A percentile compares a stretch with the other conserved stretches of the same genome.
phyloP scores from a whole-genome alignment of 441 rosid species.

The Geranium incanum region DNA sequence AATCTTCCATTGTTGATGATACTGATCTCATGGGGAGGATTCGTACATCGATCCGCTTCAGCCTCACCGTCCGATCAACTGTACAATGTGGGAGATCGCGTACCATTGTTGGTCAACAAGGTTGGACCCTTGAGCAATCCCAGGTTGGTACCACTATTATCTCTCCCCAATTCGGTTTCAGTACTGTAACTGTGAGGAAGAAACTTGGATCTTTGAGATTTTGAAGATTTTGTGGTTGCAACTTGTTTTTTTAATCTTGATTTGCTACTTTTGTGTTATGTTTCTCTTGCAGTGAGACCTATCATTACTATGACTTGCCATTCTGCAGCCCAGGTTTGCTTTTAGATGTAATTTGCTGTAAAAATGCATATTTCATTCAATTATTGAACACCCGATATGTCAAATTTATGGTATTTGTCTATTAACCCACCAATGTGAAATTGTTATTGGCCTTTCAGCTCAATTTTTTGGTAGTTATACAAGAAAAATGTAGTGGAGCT shows the following conservation, averaged over 20 bases:
- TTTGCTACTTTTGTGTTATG: neutral
- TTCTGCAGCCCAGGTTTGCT: slow-evolving; percentile 80
- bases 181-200: neutral
- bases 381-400: slow-evolving; percentile 5
- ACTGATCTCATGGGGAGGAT: slow-evolving; percentile 15
- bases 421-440: neutral
- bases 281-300: slow-evolving; percentile 67
- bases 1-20: slow-evolving; percentile 17
- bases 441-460: neutral
- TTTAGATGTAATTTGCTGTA: slow-evolving; percentile 16
- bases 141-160: slow-evolving; percentile 26
- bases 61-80: slow-evolving; percentile 34
- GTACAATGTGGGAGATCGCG: slow-evolving; percentile 54
- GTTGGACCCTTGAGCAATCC: slow-evolving; percentile 61
- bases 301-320: slow-evolving; percentile 64
- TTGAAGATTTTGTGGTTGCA: neutral
- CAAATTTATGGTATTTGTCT: neutral
- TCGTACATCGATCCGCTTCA: slow-evolving; percentile 20
- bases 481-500: neutral
- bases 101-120: slow-evolving; percentile 55
- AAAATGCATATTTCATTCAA: neutral
- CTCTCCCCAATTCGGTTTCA: neutral
- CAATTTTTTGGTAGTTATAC: neutral
- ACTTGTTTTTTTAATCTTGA: neutral
- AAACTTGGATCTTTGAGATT: neutral